These are phyloP conservation scores for Ogataea ramenticola DNA, from an alignment of 805 yeast species.

Conservation along the genomic window DNA sequence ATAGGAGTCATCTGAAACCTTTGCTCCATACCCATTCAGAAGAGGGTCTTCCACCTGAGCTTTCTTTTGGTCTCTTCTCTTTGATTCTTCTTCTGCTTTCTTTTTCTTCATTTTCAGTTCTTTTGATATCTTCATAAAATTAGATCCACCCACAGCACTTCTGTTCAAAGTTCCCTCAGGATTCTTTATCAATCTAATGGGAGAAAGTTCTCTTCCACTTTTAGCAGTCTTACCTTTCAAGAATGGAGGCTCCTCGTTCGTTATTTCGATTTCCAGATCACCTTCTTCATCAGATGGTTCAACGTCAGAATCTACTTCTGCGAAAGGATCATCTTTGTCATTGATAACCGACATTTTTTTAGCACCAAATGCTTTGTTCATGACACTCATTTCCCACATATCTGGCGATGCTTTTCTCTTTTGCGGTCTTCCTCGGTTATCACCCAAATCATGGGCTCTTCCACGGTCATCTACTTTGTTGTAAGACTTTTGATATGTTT, in stretches of 20 bases:
- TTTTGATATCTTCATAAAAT: conserved; percentile 54
- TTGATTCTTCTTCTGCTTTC: conserved; percentile 36
- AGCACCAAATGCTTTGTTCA: conserved; percentile 35
- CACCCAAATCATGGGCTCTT: conserved; percentile 2
- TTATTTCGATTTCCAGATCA: conserved; percentile 68
- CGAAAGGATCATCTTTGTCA: conserved; percentile 24
- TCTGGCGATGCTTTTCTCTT: conserved; percentile 72
- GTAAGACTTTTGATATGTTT: conserved; percentile 1
- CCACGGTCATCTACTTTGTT: conserved; percentile 3
- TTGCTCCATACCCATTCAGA: conserved; percentile 8
- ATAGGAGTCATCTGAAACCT: conserved; percentile 2
- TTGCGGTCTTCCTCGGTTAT: conserved; percentile 5
- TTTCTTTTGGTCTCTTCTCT: conserved; percentile 25
- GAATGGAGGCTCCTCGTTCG: conserved; percentile 64
- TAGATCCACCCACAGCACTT: conserved; percentile 72
- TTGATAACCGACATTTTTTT: conserved; percentile 8
- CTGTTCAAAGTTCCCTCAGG: conserved; percentile 77
- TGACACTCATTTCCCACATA: conserved; percentile 81
- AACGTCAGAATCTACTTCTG: conserved; percentile 17
- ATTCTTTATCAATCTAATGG: conserved; percentile 53
- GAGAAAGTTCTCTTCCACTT: conserved; percentile 28
- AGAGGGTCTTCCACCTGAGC: conserved; percentile 33
- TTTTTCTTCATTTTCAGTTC: conserved; percentile 48
- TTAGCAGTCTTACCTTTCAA: conserved; percentile 46
- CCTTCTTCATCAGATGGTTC: conserved; percentile 24